A percentile compares a stretch with the other conserved stretches of the same genome.
Conservation (phyloP, 2,329 filamentous ascomycete species). For the Monosporascus sp. region DNA sequence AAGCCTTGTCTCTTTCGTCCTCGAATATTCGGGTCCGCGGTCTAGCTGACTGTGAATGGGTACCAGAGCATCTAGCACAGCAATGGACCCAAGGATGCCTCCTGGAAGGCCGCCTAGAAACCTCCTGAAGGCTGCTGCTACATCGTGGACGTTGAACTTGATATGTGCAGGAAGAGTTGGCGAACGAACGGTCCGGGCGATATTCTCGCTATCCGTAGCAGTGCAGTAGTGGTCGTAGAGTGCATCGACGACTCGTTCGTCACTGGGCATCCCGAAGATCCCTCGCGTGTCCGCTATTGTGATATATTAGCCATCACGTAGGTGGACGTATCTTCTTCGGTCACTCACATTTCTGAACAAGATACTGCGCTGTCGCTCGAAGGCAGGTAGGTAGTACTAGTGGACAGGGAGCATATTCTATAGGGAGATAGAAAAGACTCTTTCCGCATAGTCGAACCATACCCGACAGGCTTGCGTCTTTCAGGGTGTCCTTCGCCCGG, state of each 20-base stretch:
- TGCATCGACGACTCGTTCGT: conserved; percentile 47
- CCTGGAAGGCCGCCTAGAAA: conserved; percentile 59
- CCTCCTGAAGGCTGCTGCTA: conserved; percentile 62
- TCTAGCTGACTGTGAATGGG: conserved; percentile 54
- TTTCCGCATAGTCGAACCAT: conserved; percentile 59
- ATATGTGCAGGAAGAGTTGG: conserved; percentile 58
- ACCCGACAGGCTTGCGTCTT: conserved; percentile 48
- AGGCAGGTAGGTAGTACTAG: conserved; percentile 60
- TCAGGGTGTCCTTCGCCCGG: conserved; percentile 38
- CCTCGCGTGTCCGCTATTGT: conserved; percentile 44
- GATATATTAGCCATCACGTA: neutral
- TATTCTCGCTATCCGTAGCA: conserved; percentile 41
- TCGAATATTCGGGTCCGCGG: conserved; percentile 44
- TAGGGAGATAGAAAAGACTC: conserved; percentile 55
- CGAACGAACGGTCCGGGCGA: conserved; percentile 53
- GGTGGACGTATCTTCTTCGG: neutral
- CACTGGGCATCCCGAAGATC: conserved; percentile 60
- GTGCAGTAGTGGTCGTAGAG: conserved; percentile 61
- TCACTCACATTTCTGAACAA: conserved; percentile 53
- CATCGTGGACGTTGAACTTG: conserved; percentile 55
- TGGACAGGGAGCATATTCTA: conserved; percentile 51
- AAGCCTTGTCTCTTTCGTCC: conserved; percentile 50
- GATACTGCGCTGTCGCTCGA: conserved; percentile 59
- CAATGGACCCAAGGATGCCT: conserved; percentile 59
- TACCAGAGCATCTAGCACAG: conserved; percentile 57